phyloP scores from a whole-genome alignment of 805 yeast genomes.

The Wickerhamiella lipophila region DNA sequence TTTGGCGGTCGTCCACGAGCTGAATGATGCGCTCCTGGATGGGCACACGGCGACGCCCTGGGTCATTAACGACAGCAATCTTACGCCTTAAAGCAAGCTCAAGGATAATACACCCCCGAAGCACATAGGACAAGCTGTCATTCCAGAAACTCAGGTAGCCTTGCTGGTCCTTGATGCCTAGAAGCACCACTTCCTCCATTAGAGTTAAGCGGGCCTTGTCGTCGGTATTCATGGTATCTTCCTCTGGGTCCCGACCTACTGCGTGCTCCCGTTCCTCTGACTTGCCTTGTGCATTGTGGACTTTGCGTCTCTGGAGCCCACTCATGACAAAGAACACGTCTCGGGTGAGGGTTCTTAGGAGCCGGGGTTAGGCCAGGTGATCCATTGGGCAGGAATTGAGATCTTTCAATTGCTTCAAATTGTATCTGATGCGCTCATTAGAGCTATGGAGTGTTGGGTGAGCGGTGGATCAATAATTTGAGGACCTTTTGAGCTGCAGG shows the following conservation, averaged over 20 bases:
- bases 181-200: slow-evolving; percentile 89
- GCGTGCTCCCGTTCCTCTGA: slow-evolving; percentile 20
- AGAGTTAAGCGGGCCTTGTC: slow-evolving; percentile 66
- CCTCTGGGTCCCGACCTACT: slow-evolving; percentile 56
- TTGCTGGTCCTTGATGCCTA: slow-evolving; percentile 91
- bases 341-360: not conserved
- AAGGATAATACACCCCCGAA: slow-evolving; percentile 84
- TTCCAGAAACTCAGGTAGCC: slow-evolving; percentile 97
- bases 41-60: slow-evolving; percentile 80
- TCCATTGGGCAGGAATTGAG: not conserved
- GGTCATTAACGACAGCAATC: slow-evolving; percentile 80
- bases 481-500: no score
- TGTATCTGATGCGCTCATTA: no score
- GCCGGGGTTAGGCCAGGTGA: no score
- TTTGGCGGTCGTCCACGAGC: slow-evolving; percentile 70
- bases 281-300: not conserved
- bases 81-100: slow-evolving; percentile 88
- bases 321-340: slow-evolving; percentile 7
- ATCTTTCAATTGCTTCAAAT: no score
- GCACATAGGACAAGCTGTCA: slow-evolving; percentile 90
- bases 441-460: no score
- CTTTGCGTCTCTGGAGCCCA: slow-evolving; percentile 9
- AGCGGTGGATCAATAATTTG: no score
- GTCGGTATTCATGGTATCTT: slow-evolving; percentile 32
- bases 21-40: slow-evolving; percentile 77